A percentile compares a stretch with the other conserved stretches of the same genome.
phyloP scores from a whole-genome alignment of 2,329 filamentous ascomycete species.

The Cladophialophora immunda region DNA sequence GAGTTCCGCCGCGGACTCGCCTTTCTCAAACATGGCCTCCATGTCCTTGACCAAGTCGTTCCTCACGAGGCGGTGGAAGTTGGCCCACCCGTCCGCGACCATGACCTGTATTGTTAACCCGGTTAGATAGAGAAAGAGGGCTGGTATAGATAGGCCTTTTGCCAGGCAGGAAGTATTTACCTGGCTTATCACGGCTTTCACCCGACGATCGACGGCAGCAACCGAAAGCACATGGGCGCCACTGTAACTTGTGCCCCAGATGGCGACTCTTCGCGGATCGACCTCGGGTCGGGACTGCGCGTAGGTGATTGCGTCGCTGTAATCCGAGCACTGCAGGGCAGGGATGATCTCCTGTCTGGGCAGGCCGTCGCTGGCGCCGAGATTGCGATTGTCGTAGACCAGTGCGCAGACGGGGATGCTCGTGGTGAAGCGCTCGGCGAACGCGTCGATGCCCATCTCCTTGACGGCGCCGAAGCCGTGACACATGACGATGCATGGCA shows the following conservation, averaged over 20 bases:
- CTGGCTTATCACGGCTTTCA: slow-evolving; percentile 47
- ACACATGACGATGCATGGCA: not conserved
- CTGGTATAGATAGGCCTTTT: not conserved
- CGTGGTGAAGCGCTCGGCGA: not conserved
- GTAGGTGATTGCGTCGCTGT: slow-evolving; percentile 51
- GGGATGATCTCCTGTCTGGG: slow-evolving; percentile 42
- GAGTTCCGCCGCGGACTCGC: slow-evolving; percentile 34
- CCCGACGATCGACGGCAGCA: slow-evolving; percentile 47
- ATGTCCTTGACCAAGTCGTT: slow-evolving; percentile 42
- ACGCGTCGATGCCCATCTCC: not conserved
- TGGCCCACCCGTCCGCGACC: slow-evolving; percentile 45
- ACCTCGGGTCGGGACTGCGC: slow-evolving; percentile 44
- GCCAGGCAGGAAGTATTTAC: not conserved
- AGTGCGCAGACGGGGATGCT: not conserved
- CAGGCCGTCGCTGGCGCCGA: slow-evolving; percentile 42
- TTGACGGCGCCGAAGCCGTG: slow-evolving; percentile 1
- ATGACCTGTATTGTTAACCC: not conserved
- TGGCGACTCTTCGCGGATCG: slow-evolving; percentile 45
- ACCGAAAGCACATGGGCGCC: slow-evolving; percentile 49
- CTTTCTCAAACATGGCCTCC: slow-evolving; percentile 40
- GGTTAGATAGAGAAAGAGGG: not conserved
- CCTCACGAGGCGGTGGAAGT: slow-evolving; percentile 45
- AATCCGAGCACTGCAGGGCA: slow-evolving; percentile 46
- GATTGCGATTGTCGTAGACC: slow-evolving; percentile 37
- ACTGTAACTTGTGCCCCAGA: slow-evolving; percentile 50